These are phyloP conservation scores for Macrocybe gigantea DNA, from an alignment of 768 basidiomycete species.

Conservation along the genomic window DNA sequence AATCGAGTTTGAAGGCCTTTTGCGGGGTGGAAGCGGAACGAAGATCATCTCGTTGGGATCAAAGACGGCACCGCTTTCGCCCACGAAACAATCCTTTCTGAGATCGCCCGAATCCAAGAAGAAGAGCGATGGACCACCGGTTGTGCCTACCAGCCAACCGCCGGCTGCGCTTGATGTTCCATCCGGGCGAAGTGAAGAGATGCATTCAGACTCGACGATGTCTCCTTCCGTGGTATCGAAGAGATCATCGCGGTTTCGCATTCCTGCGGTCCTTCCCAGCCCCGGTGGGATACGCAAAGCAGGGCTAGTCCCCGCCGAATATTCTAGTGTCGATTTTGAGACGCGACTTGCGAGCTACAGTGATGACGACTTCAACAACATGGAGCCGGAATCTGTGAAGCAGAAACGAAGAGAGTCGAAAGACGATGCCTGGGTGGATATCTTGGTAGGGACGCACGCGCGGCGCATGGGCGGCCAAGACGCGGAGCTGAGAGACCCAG, in stretches of 20 bases:
- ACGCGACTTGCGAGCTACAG: slow-evolving; percentile 68
- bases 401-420: slow-evolving; percentile 42
- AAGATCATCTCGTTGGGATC: slow-evolving; percentile 35
- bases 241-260: slow-evolving; percentile 50
- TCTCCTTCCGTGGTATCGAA: slow-evolving; percentile 27
- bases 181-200: slow-evolving; percentile 25
- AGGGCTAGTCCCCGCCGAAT: slow-evolving; percentile 63
- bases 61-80: slow-evolving; percentile 15
- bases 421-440: slow-evolving; percentile 88
- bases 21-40: slow-evolving; percentile 46
- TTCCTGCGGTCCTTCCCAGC: slow-evolving; percentile 49
- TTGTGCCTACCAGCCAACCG: slow-evolving; percentile 14
- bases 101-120: slow-evolving; percentile 3
- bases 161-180: not conserved
- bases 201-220: slow-evolving; percentile 25
- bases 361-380: slow-evolving; percentile 35
- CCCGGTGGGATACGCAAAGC: slow-evolving; percentile 43
- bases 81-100: not conserved
- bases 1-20: slow-evolving; percentile 74
- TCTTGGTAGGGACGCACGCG: slow-evolving; percentile 57
- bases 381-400: slow-evolving; percentile 36
- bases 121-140: slow-evolving; percentile 14
- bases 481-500: slow-evolving; percentile 24
- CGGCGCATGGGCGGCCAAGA: slow-evolving; percentile 55
- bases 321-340: slow-evolving; percentile 79